Conservation (phyloP, 164 flowering plant genomes). For the Nymphaea thermarum region DNA sequence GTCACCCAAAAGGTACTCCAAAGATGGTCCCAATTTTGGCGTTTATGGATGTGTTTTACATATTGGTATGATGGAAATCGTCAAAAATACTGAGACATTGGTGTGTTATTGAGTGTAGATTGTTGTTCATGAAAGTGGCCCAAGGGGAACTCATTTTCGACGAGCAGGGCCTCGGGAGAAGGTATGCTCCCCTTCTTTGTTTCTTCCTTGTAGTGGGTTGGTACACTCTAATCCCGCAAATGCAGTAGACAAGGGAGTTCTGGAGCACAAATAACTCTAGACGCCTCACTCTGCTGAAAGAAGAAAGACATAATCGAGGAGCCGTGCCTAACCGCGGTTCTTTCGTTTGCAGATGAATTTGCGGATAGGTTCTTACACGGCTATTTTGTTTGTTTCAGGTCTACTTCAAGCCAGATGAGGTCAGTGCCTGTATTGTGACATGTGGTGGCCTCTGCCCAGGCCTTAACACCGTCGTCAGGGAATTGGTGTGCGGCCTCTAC, state of each 20-base stretch:
- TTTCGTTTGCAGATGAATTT: background rate
- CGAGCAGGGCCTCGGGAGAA: slow-evolving; percentile 84
- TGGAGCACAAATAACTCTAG: too few species aligned
- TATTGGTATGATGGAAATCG: background rate
- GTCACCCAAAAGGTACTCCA: slow-evolving; percentile 61
- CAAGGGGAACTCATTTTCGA: slow-evolving; percentile 75
- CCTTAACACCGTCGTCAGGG: slow-evolving; percentile 92
- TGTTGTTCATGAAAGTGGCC: slow-evolving; percentile 50
- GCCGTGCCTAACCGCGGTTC: too few species aligned
- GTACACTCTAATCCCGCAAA: too few species aligned
- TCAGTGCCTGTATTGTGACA: slow-evolving; percentile 83
- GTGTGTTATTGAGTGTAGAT: slow-evolving; percentile 18
- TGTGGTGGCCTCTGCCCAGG: slow-evolving; percentile 98
- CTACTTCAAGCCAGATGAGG: slow-evolving; percentile 82
- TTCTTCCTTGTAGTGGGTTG: too few species aligned
- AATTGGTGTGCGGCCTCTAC: slow-evolving; percentile 64
- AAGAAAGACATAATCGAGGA: too few species aligned
- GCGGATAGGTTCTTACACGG: background rate
- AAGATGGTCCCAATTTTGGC: background rate
- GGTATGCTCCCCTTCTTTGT: slow-evolving; percentile 19
- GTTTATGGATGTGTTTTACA: background rate
- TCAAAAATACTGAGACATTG: background rate
- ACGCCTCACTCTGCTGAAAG: too few species aligned
- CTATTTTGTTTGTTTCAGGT: slow-evolving; percentile 32
- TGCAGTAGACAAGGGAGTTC: too few species aligned